Evolutionary conservation across 768 basidiomycete genomes (phyloP), one percentile per base, ranked within the genome.

Genomic region (Phylloporus sp.): DNA sequence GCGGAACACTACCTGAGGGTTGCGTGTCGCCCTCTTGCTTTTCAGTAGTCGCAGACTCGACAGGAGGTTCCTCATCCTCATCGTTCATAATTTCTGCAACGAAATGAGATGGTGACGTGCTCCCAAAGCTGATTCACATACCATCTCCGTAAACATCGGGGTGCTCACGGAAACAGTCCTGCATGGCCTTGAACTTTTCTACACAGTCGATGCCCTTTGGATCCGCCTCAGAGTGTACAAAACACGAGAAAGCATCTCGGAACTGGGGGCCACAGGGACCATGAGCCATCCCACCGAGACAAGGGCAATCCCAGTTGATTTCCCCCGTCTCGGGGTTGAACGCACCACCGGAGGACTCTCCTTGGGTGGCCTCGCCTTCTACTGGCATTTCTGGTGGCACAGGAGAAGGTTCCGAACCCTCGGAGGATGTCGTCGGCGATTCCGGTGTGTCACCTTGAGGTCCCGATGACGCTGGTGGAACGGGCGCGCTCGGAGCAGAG

Each of bases 261-360:
- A 99, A 99, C 59, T 97, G 80, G 54, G 79, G 77, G 9, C 97
- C 97, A 63, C 97, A 99, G 10, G 94, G 93, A 6, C 97, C 95
- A 64, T 98, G 79, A 10, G 95, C 95, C 97, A 99, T 97, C 45
- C 97, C 97, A 28, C 97, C 97, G 8, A 99, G 82, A 69, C 97
- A 98, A 2, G 97, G 93, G 69, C 97, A 99, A 66, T 97, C 97
- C 97, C 97, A 99, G 74, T 99, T 99, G 63, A 99, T 98, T 79
- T 97, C 94, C 39, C 97, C 97, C 2, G 97, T 99, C 56, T 83
- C 93, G 18, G 95, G 95, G 72, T 99, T 88, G 77, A 81, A 98
- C 5, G 97, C 95, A 34, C 80, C 80, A 24, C 67, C 67, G 1
- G 68, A 59, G 43, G 67, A 50, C 52, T 60, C 66, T 49, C 42